Evolutionary conservation across 2,329 filamentous ascomycete species (phyloP).

Genomic region (Lasiodiplodia gonubiensis): DNA sequence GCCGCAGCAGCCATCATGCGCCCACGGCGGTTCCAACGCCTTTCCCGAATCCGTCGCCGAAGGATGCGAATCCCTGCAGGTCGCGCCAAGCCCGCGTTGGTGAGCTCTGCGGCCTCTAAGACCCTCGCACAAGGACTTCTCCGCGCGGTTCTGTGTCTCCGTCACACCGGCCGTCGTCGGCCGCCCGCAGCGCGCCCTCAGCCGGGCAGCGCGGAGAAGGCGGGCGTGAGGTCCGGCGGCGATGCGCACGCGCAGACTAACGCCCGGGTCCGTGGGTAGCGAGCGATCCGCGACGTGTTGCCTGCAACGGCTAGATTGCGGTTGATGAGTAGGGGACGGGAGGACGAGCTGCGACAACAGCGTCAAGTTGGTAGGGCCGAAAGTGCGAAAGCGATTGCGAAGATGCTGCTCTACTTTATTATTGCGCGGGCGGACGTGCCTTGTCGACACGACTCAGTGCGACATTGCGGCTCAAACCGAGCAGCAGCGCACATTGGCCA

Average conservation of each 20-base stretch:
- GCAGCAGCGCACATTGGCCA: constrained; percentile 20
- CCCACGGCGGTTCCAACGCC: constrained; percentile 14
- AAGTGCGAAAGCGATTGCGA: constrained; percentile 26
- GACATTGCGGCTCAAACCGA: constrained; percentile 19
- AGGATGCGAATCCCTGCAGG: constrained; percentile 4
- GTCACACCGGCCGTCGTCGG: constrained; percentile 9
- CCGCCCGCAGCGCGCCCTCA: neutral
- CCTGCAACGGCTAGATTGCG: constrained; percentile 24
- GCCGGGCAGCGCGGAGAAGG: neutral
- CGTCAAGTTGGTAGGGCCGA: neutral
- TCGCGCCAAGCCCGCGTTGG: constrained; percentile 3
- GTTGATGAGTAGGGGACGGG: constrained; percentile 11
- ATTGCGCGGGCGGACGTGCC: constrained; percentile 13
- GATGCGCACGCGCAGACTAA: neutral
- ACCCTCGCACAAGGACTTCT: constrained; percentile 19
- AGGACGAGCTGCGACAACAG: constrained; percentile 19
- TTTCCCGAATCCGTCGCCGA: constrained; percentile 22
- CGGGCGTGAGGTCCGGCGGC: neutral
- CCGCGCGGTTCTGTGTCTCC: constrained; percentile 14
- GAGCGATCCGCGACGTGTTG: constrained; percentile 15
- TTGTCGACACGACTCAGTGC: constrained; percentile 12
- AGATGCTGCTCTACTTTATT: constrained; percentile 8
- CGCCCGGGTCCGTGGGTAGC: constrained; percentile 5
- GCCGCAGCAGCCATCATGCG: constrained; percentile 25
- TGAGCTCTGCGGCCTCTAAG: neutral